A percentile compares a stretch with the other conserved stretches of the same genome.
Evolutionary conservation across 768 basidiomycete species (phyloP).

Genomic region (Leccinellum albellum): DNA sequence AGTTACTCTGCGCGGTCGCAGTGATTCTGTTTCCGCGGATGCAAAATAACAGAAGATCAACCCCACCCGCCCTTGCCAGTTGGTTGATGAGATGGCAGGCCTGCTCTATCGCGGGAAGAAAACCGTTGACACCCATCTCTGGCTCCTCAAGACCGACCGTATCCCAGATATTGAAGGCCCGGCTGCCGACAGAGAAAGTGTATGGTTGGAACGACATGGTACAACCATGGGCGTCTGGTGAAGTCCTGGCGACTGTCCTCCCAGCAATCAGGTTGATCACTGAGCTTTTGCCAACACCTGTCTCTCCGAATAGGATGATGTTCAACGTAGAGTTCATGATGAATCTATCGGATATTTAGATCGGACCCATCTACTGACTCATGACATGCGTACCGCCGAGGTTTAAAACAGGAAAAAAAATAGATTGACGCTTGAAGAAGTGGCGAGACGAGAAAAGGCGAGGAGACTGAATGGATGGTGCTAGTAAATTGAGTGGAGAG

Average conservation of each 20-base stretch:
- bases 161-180: slow-evolving; percentile 29
- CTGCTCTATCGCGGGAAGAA: slow-evolving; percentile 30
- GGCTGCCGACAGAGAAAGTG: slow-evolving; percentile 15
- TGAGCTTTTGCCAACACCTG: slow-evolving; percentile 36
- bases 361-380: slow-evolving; percentile 8
- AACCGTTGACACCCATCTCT: slow-evolving; percentile 22
- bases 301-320: slow-evolving; percentile 44
- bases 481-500: neutral
- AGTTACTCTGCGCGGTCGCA: slow-evolving; percentile 37
- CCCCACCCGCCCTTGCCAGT: slow-evolving; percentile 30
- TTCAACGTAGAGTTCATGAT: slow-evolving; percentile 29
- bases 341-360: slow-evolving; percentile 16
- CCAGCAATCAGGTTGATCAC: slow-evolving; percentile 34
- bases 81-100: slow-evolving; percentile 32
- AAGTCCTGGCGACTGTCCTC: slow-evolving; percentile 18
- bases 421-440: neutral
- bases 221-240: slow-evolving; percentile 32
- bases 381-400: slow-evolving; percentile 7
- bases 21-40: slow-evolving; percentile 41
- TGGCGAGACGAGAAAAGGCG: neutral
- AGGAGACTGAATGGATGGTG: neutral
- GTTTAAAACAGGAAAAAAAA: neutral
- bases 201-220: slow-evolving; percentile 35
- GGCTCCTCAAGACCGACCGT: slow-evolving; percentile 35
- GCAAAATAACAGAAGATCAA: slow-evolving; percentile 40